A percentile compares a stretch with the other conserved stretches of the same genome.
Conservation (phyloP, 2,329 filamentous ascomycete genomes). For the Pseudogymnoascus sp. region DNA sequence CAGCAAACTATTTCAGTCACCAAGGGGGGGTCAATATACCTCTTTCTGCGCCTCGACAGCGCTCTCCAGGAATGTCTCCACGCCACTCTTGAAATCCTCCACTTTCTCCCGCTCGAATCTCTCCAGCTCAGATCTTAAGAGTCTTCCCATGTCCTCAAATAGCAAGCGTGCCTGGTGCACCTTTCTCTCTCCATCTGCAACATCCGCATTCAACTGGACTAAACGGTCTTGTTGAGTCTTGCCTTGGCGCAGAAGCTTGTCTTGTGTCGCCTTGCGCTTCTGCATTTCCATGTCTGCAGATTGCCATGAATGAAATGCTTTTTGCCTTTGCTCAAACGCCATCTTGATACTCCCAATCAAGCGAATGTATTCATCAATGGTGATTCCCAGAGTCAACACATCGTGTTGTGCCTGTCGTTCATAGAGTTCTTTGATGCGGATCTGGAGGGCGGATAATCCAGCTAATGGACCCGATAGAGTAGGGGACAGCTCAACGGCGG, state of each 20-base stretch:
- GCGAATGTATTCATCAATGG: slow-evolving; percentile 96
- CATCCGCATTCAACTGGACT: slow-evolving; percentile 85
- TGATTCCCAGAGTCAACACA: slow-evolving; percentile 90
- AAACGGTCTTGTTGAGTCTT: slow-evolving; percentile 93
- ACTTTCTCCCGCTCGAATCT: slow-evolving; percentile 96
- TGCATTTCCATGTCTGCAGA: slow-evolving; percentile 79
- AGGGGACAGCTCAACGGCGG: slow-evolving; percentile 85
- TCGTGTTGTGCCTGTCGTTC: slow-evolving; percentile 96
- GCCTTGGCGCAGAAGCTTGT: slow-evolving; percentile 90
- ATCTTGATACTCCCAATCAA: slow-evolving; percentile 92
- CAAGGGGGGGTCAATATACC: slow-evolving; percentile 44
- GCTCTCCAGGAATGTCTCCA: slow-evolving; percentile 95
- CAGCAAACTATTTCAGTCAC: slow-evolving; percentile 11
- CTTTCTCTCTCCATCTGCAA: slow-evolving; percentile 88
- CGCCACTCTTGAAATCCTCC: slow-evolving; percentile 96
- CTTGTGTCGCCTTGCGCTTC: slow-evolving; percentile 82
- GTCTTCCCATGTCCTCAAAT: slow-evolving; percentile 93
- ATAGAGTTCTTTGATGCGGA: slow-evolving; percentile 90
- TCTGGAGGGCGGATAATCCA: slow-evolving; percentile 83
- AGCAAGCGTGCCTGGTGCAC: slow-evolving; percentile 82
- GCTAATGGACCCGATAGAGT: slow-evolving; percentile 82
- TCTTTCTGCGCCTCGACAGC: slow-evolving; percentile 98
- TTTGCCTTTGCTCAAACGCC: slow-evolving; percentile 86
- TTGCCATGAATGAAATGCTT: slow-evolving; percentile 93
- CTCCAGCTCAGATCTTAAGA: slow-evolving; percentile 87